Base-by-base conservation (phyloP, 129 eudicot species). In the Flaveria brownii region DNA sequence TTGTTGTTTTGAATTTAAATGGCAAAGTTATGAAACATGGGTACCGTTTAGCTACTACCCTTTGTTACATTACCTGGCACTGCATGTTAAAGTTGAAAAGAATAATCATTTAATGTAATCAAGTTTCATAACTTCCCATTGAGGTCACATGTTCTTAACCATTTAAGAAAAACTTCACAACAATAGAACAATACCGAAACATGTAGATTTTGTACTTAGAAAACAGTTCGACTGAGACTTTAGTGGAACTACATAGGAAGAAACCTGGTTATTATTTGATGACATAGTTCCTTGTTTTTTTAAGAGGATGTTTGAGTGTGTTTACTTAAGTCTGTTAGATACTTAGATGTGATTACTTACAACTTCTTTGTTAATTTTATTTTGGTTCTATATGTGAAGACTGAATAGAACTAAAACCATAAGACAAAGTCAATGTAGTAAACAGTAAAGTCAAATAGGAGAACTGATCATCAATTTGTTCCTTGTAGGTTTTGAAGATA, bases 401-500 rank as follows among this genome's bases (percentile, higher is more conserved):
- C 78, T 22, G 78, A 73, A 73, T 13, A 57, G 22, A 36, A 72
- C 52, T 72, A 54, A 72, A 72, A 39, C 13, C 67, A 72, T 22
- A 14, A 47, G 54, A 13, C 39, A 51, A 72, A 45, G 2, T 45
- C 3, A 45, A 56, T 17, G 77, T 54, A 55, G 77, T 72, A 54
- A 72, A 55, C 42, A 23, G 55, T 73, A 12, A 57, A 57, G 14
- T 45, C 18, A 14, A 42, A 39, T 51, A 28, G 26, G 16, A 68
- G n/a, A 9, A 68, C 78, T 72, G 51, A 41, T 66, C 15, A 57
- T 75, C 47, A 64, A 5, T 30, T 68, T 73, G 28, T 43, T 28
- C 26, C 16, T 76, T 84, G 70, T 56, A 80, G 82, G 66, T 76
- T 77, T 75, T 54, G 52, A 73, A 73, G 54, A 57, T 14, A 56